These are phyloP conservation scores for Tricholoma saponaceum DNA, from an alignment of 768 basidiomycete genomes.

Conservation along the genomic window DNA sequence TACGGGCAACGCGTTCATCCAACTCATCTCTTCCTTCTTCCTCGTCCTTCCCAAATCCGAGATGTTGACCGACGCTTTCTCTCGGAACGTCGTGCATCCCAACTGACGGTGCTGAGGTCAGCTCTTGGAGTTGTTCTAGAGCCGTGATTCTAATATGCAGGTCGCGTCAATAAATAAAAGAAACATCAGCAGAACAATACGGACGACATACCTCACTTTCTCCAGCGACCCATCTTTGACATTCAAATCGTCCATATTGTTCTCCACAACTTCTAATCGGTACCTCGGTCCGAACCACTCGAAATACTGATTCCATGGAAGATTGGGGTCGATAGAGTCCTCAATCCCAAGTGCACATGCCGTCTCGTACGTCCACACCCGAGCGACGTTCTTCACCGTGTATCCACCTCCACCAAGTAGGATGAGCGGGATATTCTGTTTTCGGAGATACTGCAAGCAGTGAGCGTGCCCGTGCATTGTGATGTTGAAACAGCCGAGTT, in stretches of 20 bases:
- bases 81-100: constrained; percentile 80
- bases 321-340: constrained; percentile 67
- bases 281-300: constrained; percentile 98
- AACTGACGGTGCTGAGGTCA: constrained; percentile 73
- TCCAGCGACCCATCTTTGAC: constrained; percentile 76
- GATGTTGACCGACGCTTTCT: constrained; percentile 60
- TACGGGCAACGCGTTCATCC: constrained; percentile 70
- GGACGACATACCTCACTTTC: constrained; percentile 56
- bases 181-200: neutral
- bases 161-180: neutral
- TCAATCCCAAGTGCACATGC: constrained; percentile 91
- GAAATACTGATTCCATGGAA: constrained; percentile 88
- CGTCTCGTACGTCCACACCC: constrained; percentile 96
- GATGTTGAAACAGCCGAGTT: constrained; percentile 93
- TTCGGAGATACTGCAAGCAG: constrained; percentile 83
- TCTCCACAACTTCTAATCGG: constrained; percentile 83
- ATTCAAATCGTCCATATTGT: constrained; percentile 96
- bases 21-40: constrained; percentile 54
- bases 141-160: constrained; percentile 26
- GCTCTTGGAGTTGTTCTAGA: constrained; percentile 40
- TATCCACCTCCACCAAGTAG: constrained; percentile 96
- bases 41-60: constrained; percentile 51
- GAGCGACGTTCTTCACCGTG: constrained; percentile 93
- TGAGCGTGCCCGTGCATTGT: constrained; percentile 94
- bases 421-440: constrained; percentile 81